Evolutionary conservation across 2,329 filamentous ascomycete genomes (phyloP).

Genomic region (Fusarium mundagurra): DNA sequence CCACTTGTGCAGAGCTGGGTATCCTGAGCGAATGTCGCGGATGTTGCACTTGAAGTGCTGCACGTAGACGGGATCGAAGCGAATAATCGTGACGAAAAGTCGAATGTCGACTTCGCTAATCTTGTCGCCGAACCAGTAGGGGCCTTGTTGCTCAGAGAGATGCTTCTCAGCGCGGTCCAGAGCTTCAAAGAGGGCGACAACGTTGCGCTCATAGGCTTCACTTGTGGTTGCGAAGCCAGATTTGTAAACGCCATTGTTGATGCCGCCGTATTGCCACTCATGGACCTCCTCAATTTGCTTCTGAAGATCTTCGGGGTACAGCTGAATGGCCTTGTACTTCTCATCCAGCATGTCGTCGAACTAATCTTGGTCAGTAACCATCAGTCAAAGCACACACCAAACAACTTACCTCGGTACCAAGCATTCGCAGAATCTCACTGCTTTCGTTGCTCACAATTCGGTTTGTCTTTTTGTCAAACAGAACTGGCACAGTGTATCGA

Average conservation of each 20-base stretch:
- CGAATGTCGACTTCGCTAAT: slow-evolving; percentile 87
- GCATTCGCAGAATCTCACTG: slow-evolving; percentile 91
- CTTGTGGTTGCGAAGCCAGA: slow-evolving; percentile 87
- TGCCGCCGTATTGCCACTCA: slow-evolving; percentile 79
- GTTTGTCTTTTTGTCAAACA: slow-evolving; percentile 81
- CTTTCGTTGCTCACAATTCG: slow-evolving; percentile 92
- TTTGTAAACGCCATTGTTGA: slow-evolving; percentile 79
- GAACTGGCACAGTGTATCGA: slow-evolving; percentile 86
- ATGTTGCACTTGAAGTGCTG: slow-evolving; percentile 92
- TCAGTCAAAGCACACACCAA: neutral
- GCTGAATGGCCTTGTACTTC: slow-evolving; percentile 67
- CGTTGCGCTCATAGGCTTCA: slow-evolving; percentile 81
- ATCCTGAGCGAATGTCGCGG: slow-evolving; percentile 83
- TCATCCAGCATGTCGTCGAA: slow-evolving; percentile 78
- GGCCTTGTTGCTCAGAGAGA: slow-evolving; percentile 62
- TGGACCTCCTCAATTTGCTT: slow-evolving; percentile 79
- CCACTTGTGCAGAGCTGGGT: slow-evolving; percentile 84
- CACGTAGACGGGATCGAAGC: slow-evolving; percentile 83
- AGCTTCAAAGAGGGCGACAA: slow-evolving; percentile 75
- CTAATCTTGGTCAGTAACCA: slow-evolving; percentile 35
- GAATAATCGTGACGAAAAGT: slow-evolving; percentile 76
- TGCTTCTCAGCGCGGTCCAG: slow-evolving; percentile 82
- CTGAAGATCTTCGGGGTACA: slow-evolving; percentile 74
- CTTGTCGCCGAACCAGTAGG: slow-evolving; percentile 78
- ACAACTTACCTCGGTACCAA: slow-evolving; percentile 73